Evolutionary conservation across 2,329 filamentous ascomycete species (phyloP).

Genomic region (Sclerotinia sclerotiorum): DNA sequence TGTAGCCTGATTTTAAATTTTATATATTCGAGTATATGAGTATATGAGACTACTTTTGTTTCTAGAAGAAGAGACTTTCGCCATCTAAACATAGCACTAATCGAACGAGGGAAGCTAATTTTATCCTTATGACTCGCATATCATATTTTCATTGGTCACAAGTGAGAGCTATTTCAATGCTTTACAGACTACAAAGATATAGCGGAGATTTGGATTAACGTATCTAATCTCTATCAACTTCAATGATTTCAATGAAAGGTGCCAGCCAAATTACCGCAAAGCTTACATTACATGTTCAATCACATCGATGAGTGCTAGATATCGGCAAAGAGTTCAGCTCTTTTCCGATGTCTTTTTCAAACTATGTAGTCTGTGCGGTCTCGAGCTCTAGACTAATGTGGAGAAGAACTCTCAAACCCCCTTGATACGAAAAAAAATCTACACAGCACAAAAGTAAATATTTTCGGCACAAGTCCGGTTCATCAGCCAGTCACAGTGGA

Average conservation of each 20-base stretch:
- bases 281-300: background rate
- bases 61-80: background rate
- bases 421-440: background rate
- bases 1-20: background rate
- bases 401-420: conserved; percentile 15
- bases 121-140: background rate
- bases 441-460: background rate
- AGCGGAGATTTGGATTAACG: conserved; percentile 6
- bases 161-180: background rate
- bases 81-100: background rate
- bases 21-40: background rate
- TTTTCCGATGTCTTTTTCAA: background rate
- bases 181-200: background rate
- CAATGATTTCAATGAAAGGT: background rate
- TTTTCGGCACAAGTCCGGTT: conserved; percentile 2
- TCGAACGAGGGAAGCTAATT: background rate
- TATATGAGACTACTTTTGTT: background rate
- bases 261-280: background rate
- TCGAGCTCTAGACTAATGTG: conserved; percentile 7
- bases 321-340: background rate
- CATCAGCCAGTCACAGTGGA: background rate
- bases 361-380: background rate
- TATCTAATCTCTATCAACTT: background rate
- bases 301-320: background rate
- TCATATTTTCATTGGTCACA: background rate